Conservation (phyloP, 495 filamentous ascomycete species). For the Hyphodiscus hymeniophilus region DNA sequence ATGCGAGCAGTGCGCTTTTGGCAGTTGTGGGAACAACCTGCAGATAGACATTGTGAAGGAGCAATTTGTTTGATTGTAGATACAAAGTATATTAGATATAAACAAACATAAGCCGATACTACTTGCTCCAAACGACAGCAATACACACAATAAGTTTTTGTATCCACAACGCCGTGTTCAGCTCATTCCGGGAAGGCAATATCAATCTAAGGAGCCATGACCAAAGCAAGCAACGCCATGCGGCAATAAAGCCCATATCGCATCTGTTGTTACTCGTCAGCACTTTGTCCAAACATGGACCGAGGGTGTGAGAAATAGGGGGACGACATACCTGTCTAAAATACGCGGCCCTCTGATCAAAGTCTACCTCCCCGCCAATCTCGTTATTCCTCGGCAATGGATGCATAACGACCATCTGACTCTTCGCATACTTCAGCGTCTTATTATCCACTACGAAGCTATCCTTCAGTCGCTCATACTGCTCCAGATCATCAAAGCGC, state of each 20-base stretch:
- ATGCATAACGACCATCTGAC: constrained; percentile 88
- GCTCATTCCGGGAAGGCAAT: no score
- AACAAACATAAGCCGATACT: no score
- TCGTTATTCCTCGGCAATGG: constrained; percentile 89
- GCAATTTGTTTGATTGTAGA: no score
- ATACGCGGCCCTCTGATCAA: constrained; percentile 93
- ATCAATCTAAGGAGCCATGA: constrained; percentile 50
- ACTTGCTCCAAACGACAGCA: no score
- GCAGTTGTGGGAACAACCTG: no score
- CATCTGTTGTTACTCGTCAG: constrained; percentile 64
- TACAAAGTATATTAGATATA: no score
- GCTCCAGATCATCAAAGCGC: constrained; percentile 66
- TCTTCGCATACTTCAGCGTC: constrained; percentile 87
- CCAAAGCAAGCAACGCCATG: constrained; percentile 91
- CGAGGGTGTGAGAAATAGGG: not conserved
- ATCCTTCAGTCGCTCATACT: constrained; percentile 83
- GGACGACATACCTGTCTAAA: constrained; percentile 84
- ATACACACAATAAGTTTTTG: no score
- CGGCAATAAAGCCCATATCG: constrained; percentile 94
- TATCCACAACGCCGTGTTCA: no score
- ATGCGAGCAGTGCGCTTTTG: no score
- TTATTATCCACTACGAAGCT: constrained; percentile 80
- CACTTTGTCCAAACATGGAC: not conserved
- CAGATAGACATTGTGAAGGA: no score
- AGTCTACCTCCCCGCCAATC: constrained; percentile 91